phyloP scores from a whole-genome alignment of 148 eudicot genomes.

The Silene conica region DNA sequence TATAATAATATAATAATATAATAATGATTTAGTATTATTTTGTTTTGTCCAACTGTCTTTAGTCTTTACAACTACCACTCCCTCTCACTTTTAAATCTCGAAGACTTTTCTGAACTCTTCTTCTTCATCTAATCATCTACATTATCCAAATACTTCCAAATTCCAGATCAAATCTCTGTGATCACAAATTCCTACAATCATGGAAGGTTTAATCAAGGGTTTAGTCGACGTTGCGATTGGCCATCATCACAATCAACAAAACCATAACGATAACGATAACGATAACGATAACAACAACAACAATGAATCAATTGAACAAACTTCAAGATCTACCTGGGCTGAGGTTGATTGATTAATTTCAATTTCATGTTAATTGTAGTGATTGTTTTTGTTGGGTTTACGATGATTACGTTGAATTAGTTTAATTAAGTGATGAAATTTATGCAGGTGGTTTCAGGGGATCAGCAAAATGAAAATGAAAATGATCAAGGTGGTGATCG shows the following conservation, averaged over 20 bases:
- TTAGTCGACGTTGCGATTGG: conserved; percentile 57
- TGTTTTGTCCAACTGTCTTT: no score
- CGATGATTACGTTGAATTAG: neutral
- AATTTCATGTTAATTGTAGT: neutral
- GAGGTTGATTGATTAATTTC: conserved; percentile 35
- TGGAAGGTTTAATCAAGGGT: conserved; percentile 77
- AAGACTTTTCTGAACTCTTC: neutral
- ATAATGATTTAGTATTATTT: no score
- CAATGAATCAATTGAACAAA: conserved; percentile 40
- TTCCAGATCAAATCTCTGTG: neutral
- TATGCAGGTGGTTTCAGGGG: conserved; percentile 78
- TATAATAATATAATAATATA: no score
- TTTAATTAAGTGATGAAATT: neutral
- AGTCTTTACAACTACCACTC: neutral
- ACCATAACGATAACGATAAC: conserved; percentile 24
- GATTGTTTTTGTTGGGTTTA: no score
- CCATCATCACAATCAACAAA: neutral
- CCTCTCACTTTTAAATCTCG: neutral
- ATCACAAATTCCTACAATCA: conserved; percentile 9
- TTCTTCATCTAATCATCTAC: neutral
- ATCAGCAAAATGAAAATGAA: no score
- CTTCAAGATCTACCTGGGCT: conserved; percentile 85
- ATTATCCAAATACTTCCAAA: neutral
- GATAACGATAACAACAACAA: conserved; percentile 19
- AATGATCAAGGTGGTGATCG: conserved; percentile 22